Evolutionary conservation across 768 basidiomycete genomes (phyloP).

Genomic region (Tephrocybe sp.): DNA sequence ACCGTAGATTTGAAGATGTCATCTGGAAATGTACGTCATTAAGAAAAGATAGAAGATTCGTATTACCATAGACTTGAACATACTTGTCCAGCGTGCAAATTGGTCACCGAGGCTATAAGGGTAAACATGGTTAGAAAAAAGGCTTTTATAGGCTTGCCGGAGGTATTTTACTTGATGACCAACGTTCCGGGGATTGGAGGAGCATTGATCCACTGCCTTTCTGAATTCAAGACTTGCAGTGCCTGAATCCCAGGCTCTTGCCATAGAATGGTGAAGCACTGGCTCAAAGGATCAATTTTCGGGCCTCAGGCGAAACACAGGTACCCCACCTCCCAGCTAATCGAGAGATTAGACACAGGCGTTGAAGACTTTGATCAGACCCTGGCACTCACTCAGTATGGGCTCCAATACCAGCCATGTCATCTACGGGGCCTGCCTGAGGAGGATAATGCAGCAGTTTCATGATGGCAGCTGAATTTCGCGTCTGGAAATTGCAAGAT

Average conservation of each 20-base stretch:
- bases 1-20: constrained; percentile 89
- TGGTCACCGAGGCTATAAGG: constrained; percentile 73
- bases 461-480: constrained; percentile 80
- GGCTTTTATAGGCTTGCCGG: no score
- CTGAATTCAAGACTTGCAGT: constrained; percentile 78
- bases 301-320: not conserved
- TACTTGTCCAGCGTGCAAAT: constrained; percentile 88
- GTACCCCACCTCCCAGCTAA: constrained; percentile 50
- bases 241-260: constrained; percentile 74
- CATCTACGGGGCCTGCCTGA: constrained; percentile 45
- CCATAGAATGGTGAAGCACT: constrained; percentile 88
- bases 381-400: constrained; percentile 60
- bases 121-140: no score
- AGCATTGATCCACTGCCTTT: constrained; percentile 81
- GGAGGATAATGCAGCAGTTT: constrained; percentile 75
- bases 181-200: constrained; percentile 78
- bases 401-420: constrained; percentile 73
- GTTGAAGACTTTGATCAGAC: no score
- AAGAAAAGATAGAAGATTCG: no score
- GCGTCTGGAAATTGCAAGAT: no score
- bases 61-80: not conserved
- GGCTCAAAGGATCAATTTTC: constrained; percentile 8
- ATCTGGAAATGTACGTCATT: constrained; percentile 60
- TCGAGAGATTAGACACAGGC: not conserved
- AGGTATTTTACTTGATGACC: constrained; percentile 78